A percentile compares a stretch with the other conserved stretches of the same genome.
Evolutionary conservation across 139 green algal species (phyloP).

Genomic region (Chlamydomonas sp.): DNA sequence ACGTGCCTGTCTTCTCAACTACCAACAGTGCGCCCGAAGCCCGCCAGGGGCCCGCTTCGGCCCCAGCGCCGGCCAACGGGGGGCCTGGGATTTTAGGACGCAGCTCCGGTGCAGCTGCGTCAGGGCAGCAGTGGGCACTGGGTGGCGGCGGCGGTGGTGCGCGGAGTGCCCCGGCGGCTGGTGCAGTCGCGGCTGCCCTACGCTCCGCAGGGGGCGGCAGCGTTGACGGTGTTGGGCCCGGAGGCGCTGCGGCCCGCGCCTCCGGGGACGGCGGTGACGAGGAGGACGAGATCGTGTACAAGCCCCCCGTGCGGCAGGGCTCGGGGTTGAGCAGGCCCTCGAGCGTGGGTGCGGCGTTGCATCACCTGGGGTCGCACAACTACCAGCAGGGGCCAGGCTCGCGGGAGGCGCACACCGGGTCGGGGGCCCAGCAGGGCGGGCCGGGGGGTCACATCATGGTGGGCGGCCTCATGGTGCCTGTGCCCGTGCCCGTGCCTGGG

Average conservation of each 20-base stretch:
- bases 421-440: neutral
- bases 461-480: neutral
- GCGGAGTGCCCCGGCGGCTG: neutral
- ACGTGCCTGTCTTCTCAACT: neutral
- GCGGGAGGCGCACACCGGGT: neutral
- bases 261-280: neutral
- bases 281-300: slow-evolving; percentile 39
- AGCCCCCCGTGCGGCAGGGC: neutral
- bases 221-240: too few relatives aligned
- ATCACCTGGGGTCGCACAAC: neutral
- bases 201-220: neutral
- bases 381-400: neutral
- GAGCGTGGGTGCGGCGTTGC: neutral
- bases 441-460: neutral
- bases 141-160: neutral
- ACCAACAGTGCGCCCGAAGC: too few relatives aligned
- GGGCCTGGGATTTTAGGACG: neutral
- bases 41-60: too few relatives aligned
- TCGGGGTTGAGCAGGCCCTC: neutral
- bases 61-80: too few relatives aligned
- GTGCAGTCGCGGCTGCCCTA: neutral
- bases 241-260: neutral
- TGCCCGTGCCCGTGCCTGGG: neutral
- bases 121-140: neutral
- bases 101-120: neutral